These are phyloP conservation scores for Cryoendolithus antarcticus DNA, from an alignment of 2,329 filamentous ascomycete species.

Conservation along the genomic window DNA sequence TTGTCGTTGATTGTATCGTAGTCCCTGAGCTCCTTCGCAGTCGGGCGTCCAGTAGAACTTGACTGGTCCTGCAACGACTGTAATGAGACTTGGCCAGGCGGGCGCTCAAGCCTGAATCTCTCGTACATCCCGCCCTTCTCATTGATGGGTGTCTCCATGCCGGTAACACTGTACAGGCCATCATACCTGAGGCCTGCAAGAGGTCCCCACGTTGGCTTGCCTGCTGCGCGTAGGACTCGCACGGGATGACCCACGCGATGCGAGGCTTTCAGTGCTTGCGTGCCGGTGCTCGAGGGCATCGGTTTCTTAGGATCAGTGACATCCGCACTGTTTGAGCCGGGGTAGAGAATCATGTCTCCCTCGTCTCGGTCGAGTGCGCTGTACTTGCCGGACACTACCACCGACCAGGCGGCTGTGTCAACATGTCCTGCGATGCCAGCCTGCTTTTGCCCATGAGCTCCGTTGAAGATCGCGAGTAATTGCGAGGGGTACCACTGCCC, in stretches of 20 bases:
- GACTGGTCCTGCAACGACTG: too few species aligned
- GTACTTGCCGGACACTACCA: conserved; percentile 15
- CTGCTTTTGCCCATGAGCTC: conserved; percentile 15
- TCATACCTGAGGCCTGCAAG: conserved; percentile 14
- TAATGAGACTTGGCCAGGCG: conserved; percentile 6
- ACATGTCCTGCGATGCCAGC: conserved; percentile 13
- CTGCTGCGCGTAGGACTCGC: conserved; percentile 11
- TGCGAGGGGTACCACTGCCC: conserved; percentile 15
- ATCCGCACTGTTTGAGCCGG: conserved; percentile 13
- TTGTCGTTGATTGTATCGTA: conserved; percentile 10
- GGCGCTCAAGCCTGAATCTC: conserved; percentile 14
- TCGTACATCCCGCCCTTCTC: conserved; percentile 16
- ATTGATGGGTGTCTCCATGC: conserved; percentile 8
- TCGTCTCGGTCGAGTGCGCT: conserved; percentile 14
- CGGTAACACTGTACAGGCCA: conserved; percentile 14
- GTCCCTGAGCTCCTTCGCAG: conserved; percentile 9
- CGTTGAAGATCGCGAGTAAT: conserved; percentile 13
- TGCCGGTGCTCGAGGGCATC: conserved; percentile 8
- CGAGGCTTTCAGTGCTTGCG: conserved; percentile 10
- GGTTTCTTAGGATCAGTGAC: conserved; percentile 12
- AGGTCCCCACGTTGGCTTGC: conserved; percentile 7
- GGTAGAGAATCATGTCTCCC: conserved; percentile 15
- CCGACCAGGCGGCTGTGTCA: conserved; percentile 11
- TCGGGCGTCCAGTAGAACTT: conserved; percentile 9
- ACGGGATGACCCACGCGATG: conserved; percentile 8